phyloP scores from a whole-genome alignment of 495 filamentous ascomycete species.

The Aspergillus homomorphus region DNA sequence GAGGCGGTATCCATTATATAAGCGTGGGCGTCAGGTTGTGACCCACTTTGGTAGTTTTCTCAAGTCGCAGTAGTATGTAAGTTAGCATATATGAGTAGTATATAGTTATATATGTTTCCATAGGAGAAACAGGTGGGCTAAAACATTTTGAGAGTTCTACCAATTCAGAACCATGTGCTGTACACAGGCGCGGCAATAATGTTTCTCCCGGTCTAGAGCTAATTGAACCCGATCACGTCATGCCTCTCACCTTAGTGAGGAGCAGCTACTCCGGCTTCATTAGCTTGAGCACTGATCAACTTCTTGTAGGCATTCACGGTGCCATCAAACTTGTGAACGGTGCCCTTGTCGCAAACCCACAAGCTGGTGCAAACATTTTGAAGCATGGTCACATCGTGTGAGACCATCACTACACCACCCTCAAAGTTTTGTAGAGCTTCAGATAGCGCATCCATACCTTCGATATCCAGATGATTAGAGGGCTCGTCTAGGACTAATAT shows the following conservation, averaged over 20 bases:
- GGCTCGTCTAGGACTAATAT: slow-evolving; percentile 98
- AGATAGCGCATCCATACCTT: slow-evolving; percentile 95
- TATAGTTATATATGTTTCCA: too few relatives aligned
- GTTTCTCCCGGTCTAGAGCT: not conserved
- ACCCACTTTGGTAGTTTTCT: too few relatives aligned
- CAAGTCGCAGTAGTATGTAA: too few relatives aligned
- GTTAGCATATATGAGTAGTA: too few relatives aligned
- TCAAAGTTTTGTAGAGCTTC: slow-evolving; percentile 81
- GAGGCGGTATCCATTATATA: not conserved
- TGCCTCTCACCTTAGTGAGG: slow-evolving; percentile 28
- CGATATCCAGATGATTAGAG: slow-evolving; percentile 97
- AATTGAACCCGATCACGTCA: not conserved
- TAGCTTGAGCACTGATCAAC: slow-evolving; percentile 86
- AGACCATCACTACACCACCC: slow-evolving; percentile 97
- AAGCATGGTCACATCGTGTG: slow-evolving; percentile 98
- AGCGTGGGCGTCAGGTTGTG: not conserved
- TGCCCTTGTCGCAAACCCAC: slow-evolving; percentile 96
- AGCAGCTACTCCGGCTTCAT: slow-evolving; percentile 72
- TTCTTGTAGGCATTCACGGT: slow-evolving; percentile 98
- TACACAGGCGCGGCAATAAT: not conserved
- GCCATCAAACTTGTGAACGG: slow-evolving; percentile 93
- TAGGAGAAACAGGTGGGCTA: too few relatives aligned
- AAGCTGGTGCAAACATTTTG: slow-evolving; percentile 90
- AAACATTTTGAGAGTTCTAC: too few relatives aligned
- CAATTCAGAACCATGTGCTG: too few relatives aligned